phyloP scores from a whole-genome alignment of 2,329 filamentous ascomycete species.

The Tolypocladium sp. region DNA sequence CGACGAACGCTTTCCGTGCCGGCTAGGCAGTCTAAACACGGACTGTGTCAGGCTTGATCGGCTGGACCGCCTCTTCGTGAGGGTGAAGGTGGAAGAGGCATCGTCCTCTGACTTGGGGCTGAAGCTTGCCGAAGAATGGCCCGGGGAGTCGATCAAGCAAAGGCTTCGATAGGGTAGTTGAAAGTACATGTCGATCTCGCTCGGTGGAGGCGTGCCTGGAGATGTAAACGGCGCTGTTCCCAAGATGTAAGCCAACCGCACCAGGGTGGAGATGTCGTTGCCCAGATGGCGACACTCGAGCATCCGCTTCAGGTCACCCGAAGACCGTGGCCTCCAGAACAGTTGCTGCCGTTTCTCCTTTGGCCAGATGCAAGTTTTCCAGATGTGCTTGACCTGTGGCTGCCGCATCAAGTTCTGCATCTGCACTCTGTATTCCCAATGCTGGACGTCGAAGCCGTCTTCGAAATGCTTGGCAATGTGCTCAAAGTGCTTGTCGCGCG shows the following conservation, averaged over 20 bases:
- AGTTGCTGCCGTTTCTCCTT: conserved; percentile 31
- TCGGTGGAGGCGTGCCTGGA: conserved; percentile 24
- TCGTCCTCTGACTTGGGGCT: conserved; percentile 18
- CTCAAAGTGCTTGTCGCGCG: conserved; percentile 35
- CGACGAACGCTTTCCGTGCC: conserved; percentile 25
- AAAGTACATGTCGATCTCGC: conserved; percentile 29
- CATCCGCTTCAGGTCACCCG: conserved; percentile 33
- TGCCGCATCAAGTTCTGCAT: conserved; percentile 36
- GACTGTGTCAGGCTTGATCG: conserved; percentile 17
- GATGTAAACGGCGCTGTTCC: conserved; percentile 30
- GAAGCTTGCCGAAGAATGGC: conserved; percentile 12
- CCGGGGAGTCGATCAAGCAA: conserved; percentile 24
- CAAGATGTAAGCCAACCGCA: conserved; percentile 33
- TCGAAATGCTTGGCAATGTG: conserved; percentile 38
- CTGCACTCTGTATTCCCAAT: conserved; percentile 34
- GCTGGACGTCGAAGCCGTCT: conserved; percentile 29
- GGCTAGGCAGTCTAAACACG: conserved; percentile 20
- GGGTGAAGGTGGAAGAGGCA: conserved; percentile 14
- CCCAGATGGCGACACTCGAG: conserved; percentile 34
- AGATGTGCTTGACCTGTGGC: conserved; percentile 30
- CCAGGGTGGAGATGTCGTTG: conserved; percentile 29
- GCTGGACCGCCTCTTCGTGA: conserved; percentile 17
- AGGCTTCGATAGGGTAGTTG: conserved; percentile 25
- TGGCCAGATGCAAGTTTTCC: conserved; percentile 36
- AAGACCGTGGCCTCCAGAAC: conserved; percentile 30